Base-by-base conservation (phyloP, 1,284 basidiomycete genomes). In the Inonotus obliquus region DNA sequence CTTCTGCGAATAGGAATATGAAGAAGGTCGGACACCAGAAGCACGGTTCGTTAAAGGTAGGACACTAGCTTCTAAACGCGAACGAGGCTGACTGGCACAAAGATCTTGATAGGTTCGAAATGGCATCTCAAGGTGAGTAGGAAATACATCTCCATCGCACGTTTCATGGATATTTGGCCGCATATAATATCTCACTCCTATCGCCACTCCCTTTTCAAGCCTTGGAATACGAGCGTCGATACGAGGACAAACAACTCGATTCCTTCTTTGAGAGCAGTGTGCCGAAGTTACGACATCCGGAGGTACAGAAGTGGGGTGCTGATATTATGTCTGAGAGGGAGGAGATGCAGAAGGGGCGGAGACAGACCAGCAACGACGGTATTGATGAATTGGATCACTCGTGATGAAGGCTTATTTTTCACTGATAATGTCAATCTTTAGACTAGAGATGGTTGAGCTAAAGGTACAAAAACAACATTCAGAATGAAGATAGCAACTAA, bases 101-200 rank as follows among this genome's bases (percentile, higher is more conserved):
- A 92, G 90, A 99, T 72, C 81, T 98, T 11, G 96, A 99, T 72
- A 81, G 94, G 11, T 88, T 98, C 63, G 96, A 99, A 74, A 90
- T 99, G 81, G 91, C 92, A 2, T 78, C 91, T 0, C 91, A 92
- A 81, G 89, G 89, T 86, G 67, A 21, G 66, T 63, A 51, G 27
- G 32, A 32, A 9, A 9, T 9, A 4, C 32, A 9, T 32, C 32
- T 32, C 5, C 23, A 1, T n/a, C n/a, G n/a, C n/a, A 54, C 3
- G 6, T 27, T 49, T 25, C 19, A 44, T 32, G 21, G 14, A 53
- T 32, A 32, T 32, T 32, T 17, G 17, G n/a, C 41, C n/a, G 5
- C n/a, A 9, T n/a, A n/a, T 44, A 17, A 44, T 19, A 1, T 44
- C 19, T 25, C 37, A 4, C 19, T 38, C 9, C 32, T 49, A 25